These are phyloP conservation scores for Rhizoclosmatium globosum DNA, from an alignment of 192 early-diverging fungal species.

Conservation along the genomic window DNA sequence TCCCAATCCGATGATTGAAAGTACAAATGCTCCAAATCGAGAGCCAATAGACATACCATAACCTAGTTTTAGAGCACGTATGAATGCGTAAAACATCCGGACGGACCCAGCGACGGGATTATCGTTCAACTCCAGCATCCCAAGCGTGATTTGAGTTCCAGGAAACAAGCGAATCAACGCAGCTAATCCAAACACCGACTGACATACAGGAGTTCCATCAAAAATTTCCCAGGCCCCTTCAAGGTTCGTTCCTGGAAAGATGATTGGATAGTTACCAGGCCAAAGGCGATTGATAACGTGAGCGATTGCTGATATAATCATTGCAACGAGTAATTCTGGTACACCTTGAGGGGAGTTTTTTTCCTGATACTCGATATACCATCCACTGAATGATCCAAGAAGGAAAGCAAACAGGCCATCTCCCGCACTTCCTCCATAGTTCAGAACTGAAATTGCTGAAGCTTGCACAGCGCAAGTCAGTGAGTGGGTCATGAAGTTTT, in stretches of 20 bases:
- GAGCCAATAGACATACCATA: slow-evolving; percentile 34
- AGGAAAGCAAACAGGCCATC: slow-evolving; percentile 11
- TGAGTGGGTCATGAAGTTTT: too few species aligned
- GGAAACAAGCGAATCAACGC: slow-evolving; percentile 18
- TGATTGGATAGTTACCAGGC: slow-evolving; percentile 27
- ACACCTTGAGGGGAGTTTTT: background rate
- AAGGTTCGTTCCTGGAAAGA: background rate
- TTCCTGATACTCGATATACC: background rate
- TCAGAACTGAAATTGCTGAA: slow-evolving; percentile 13
- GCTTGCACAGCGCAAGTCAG: slow-evolving; percentile 10
- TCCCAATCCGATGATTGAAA: background rate
- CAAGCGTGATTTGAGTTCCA: slow-evolving; percentile 13
- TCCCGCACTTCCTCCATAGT: slow-evolving; percentile 12
- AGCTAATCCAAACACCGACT: slow-evolving; percentile 6
- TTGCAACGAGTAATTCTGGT: slow-evolving; percentile 21
- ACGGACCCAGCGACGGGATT: slow-evolving; percentile 36
- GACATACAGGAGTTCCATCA: slow-evolving; percentile 7
- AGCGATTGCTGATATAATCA: slow-evolving; percentile 5
- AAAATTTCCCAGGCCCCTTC: background rate
- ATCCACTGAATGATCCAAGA: slow-evolving; percentile 10
- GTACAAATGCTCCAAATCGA: slow-evolving; percentile 24
- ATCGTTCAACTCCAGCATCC: slow-evolving; percentile 24
- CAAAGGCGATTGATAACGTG: slow-evolving; percentile 15
- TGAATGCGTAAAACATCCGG: slow-evolving; percentile 26
- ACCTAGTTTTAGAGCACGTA: slow-evolving; percentile 28